Conservation (phyloP, 2,329 filamentous ascomycete species). For the Fusarium sp. region DNA sequence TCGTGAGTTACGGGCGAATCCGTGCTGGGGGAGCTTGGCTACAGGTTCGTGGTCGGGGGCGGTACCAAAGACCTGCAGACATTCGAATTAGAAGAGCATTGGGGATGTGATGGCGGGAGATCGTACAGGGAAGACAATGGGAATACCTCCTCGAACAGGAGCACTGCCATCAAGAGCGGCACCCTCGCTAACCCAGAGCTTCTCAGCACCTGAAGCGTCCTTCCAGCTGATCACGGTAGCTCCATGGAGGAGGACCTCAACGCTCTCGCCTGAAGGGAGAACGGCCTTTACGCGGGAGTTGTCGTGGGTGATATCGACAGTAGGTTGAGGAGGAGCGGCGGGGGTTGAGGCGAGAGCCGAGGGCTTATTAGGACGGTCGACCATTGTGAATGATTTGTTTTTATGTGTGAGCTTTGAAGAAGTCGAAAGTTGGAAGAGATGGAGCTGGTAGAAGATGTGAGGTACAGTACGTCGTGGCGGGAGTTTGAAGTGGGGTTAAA, state of each 20-base stretch:
- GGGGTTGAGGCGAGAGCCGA: constrained; percentile 79
- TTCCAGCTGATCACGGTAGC: constrained; percentile 97
- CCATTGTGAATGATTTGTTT: constrained; percentile 59
- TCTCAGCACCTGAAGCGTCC: constrained; percentile 79
- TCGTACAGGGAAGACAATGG: constrained; percentile 89
- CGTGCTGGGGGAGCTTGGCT: constrained; percentile 86
- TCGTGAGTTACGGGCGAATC: constrained; percentile 87
- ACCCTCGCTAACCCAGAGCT: constrained; percentile 85
- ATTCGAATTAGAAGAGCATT: constrained; percentile 1
- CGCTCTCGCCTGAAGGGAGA: constrained; percentile 86
- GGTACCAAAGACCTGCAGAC: constrained; percentile 81
- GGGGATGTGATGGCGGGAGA: background rate
- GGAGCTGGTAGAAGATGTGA: constrained; percentile 16
- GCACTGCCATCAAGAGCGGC: constrained; percentile 88
- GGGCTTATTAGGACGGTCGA: constrained; percentile 88
- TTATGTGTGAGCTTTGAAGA: background rate
- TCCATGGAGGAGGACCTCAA: constrained; percentile 88
- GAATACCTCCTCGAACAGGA: constrained; percentile 90
- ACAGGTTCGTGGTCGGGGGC: constrained; percentile 82
- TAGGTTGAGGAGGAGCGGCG: constrained; percentile 77
- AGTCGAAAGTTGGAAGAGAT: constrained; percentile 13
- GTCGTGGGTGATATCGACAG: constrained; percentile 78
- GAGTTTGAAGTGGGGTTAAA: constrained; percentile 37
- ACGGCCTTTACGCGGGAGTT: constrained; percentile 80
- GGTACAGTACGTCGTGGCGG: constrained; percentile 21